These are phyloP conservation scores for Calonectria henricotiae DNA, from an alignment of 2,329 filamentous ascomycete genomes.

Conservation along the genomic window DNA sequence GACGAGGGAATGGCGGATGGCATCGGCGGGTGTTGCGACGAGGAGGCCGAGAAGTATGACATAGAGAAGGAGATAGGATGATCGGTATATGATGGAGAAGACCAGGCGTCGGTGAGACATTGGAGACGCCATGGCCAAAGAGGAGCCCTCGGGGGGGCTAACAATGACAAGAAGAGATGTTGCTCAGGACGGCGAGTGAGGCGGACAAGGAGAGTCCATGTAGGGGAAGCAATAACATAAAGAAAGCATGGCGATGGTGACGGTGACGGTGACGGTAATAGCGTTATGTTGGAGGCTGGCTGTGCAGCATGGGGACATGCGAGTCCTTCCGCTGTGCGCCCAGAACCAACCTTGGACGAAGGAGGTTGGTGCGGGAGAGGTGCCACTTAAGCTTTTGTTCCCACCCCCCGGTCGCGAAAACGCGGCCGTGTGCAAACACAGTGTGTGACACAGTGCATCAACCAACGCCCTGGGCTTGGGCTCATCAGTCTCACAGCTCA, in stretches of 20 bases:
- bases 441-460: slow-evolving; percentile 1
- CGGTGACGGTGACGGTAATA: slow-evolving; percentile 35
- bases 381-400: slow-evolving; percentile 16
- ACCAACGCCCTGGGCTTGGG: neutral
- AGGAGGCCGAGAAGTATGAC: slow-evolving; percentile 82
- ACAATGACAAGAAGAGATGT: slow-evolving; percentile 10
- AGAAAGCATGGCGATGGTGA: slow-evolving; percentile 53
- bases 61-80: slow-evolving; percentile 83
- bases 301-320: slow-evolving; percentile 10
- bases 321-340: slow-evolving; percentile 22
- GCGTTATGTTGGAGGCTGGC: slow-evolving; percentile 44
- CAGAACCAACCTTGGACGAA: slow-evolving; percentile 5
- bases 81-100: slow-evolving; percentile 86
- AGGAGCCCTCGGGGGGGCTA: slow-evolving; percentile 20
- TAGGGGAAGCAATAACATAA: slow-evolving; percentile 34
- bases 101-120: slow-evolving; percentile 69
- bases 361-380: slow-evolving; percentile 22
- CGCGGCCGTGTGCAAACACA: slow-evolving; percentile 10
- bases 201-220: slow-evolving; percentile 39
- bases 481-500: neutral
- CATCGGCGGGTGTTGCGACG: slow-evolving; percentile 85
- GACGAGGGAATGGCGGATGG: slow-evolving; percentile 82
- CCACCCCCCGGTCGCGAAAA: slow-evolving; percentile 13
- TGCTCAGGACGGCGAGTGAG: slow-evolving; percentile 7
- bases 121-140: slow-evolving; percentile 50